phyloP scores from a whole-genome alignment of 1,284 basidiomycete species.

The Neonothopanus nambi region DNA sequence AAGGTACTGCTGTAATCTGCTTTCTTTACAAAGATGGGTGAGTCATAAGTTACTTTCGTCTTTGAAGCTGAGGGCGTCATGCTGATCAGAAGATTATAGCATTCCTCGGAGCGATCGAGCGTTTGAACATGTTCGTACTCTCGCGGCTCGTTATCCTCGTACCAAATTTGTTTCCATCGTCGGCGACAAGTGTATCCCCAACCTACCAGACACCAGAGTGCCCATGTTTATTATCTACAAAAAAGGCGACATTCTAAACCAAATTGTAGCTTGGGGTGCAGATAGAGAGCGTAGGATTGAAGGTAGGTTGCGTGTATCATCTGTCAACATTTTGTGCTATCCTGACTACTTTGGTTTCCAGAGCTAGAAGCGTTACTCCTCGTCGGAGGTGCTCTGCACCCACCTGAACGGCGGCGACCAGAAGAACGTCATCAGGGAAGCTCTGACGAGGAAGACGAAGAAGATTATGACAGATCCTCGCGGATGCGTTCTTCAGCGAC shows the following conservation, averaged over 20 bases:
- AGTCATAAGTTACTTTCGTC: constrained; percentile 10
- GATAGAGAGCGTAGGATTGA: constrained; percentile 77
- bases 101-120: constrained; percentile 80
- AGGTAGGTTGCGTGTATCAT: constrained; percentile 55
- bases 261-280: constrained; percentile 83
- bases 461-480: constrained; percentile 46
- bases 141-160: constrained; percentile 83
- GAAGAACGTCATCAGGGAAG: constrained; percentile 33
- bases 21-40: constrained; percentile 90
- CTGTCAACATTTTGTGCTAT: background rate
- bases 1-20: constrained; percentile 85
- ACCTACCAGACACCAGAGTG: constrained; percentile 89
- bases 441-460: constrained; percentile 48
- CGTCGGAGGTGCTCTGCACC: constrained; percentile 59
- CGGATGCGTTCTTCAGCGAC: constrained; percentile 56
- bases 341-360: constrained; percentile 29
- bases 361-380: constrained; percentile 72
- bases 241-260: constrained; percentile 86
- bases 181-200: constrained; percentile 93
- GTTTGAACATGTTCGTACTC: constrained; percentile 66
- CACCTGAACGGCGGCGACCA: constrained; percentile 42
- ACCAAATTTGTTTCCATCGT: constrained; percentile 97
- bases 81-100: constrained; percentile 39
- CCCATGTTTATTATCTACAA: constrained; percentile 94
- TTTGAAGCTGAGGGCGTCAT: background rate